phyloP scores from a whole-genome alignment of 345 rosid species.

The Eucalyptus urophylla region DNA sequence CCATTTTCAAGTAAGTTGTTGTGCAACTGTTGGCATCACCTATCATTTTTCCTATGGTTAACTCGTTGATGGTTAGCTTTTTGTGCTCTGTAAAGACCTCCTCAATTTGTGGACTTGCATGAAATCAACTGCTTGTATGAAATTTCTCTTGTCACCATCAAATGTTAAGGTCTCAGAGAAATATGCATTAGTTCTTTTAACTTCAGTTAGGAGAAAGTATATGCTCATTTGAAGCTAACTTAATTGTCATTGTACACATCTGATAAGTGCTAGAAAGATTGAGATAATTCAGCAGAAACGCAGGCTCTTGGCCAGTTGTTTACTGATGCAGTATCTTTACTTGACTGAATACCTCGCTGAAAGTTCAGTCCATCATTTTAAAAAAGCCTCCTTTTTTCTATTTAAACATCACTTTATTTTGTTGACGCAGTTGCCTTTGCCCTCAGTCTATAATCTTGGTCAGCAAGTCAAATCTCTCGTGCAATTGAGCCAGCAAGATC shows the following conservation, averaged over 20 bases:
- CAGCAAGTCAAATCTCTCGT: not conserved
- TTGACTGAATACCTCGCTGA: not conserved
- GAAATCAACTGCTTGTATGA: not conserved
- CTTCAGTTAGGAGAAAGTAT: not conserved
- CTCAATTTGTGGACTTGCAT: not conserved
- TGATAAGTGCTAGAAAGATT: not conserved
- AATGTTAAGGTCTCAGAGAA: not conserved
- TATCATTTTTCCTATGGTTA: not conserved
- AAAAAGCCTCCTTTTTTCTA: not conserved
- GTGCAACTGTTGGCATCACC: not conserved
- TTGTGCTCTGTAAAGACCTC: not conserved
- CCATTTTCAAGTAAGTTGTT: conserved; percentile 62
- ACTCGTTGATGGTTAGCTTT: not conserved
- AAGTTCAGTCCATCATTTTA: not conserved
- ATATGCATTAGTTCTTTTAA: not conserved
- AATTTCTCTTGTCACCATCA: not conserved
- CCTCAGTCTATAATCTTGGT: not conserved
- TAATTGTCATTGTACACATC: not conserved
- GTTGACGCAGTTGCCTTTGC: not conserved
- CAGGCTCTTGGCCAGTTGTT: not conserved
- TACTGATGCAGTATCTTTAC: not conserved
- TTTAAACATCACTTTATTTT: not conserved
- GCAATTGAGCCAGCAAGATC: not conserved
- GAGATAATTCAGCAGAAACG: not conserved
- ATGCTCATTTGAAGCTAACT: not conserved